These are phyloP conservation scores for Neospora caninum DNA, from an alignment of 169 alveolate species.

Conservation along the genomic window DNA sequence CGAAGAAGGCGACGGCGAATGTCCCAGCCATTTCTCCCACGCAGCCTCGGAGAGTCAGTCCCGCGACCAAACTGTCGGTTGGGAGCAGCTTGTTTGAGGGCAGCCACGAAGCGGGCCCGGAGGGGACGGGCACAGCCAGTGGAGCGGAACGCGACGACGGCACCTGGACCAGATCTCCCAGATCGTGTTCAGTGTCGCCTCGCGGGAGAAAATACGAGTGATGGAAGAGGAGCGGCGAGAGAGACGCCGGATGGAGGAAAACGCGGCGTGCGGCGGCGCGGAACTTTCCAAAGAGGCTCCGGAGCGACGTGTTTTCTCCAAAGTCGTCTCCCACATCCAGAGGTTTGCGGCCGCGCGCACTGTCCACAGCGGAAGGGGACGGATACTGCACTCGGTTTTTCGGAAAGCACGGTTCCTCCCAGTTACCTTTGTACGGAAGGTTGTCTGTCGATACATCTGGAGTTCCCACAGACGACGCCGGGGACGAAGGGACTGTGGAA, in stretches of 20 bases:
- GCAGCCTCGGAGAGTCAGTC: neutral
- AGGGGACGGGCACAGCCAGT: neutral
- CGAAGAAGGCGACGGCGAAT: neutral
- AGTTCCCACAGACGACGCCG: neutral
- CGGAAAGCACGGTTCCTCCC: too few species aligned
- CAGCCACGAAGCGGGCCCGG: neutral
- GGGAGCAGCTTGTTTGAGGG: neutral
- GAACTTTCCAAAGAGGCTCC: neutral
- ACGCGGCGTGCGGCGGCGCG: neutral
- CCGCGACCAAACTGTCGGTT: neutral
- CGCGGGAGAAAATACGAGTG: neutral
- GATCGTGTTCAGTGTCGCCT: neutral
- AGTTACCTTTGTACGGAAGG: too few species aligned
- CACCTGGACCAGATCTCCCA: neutral
- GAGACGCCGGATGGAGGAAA: constrained; percentile 1
- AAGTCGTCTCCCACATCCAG: neutral
- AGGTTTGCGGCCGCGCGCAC: neutral
- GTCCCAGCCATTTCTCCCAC: neutral
- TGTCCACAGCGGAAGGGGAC: neutral
- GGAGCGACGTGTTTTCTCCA: neutral
- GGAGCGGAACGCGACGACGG: neutral
- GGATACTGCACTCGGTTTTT: neutral
- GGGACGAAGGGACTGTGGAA: neutral
- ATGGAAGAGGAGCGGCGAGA: neutral
- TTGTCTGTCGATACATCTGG: neutral